Evolutionary conservation across 2,329 filamentous ascomycete genomes (phyloP).

Genomic region (Ramularia endophylla): DNA sequence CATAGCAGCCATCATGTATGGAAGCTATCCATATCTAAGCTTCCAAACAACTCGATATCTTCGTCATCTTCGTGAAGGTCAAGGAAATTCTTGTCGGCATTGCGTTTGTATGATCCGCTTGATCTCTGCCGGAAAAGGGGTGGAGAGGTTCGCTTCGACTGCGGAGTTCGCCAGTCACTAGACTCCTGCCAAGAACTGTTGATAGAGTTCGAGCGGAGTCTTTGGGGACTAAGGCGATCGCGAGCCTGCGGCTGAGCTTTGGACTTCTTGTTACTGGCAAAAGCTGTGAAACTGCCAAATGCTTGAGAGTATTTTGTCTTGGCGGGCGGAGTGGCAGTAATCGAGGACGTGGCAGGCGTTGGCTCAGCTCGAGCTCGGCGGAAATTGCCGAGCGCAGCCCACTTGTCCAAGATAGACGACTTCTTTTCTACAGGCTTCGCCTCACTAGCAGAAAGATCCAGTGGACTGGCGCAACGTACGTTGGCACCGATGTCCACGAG

Average conservation of each 20-base stretch:
- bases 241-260: constrained; percentile 26
- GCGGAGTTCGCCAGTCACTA: constrained; percentile 47
- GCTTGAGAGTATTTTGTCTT: constrained; percentile 30
- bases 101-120: constrained; percentile 15
- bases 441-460: constrained; percentile 28
- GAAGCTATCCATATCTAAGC: constrained; percentile 57
- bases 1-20: neutral
- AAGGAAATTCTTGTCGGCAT: constrained; percentile 34
- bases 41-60: constrained; percentile 92
- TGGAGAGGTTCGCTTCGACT: constrained; percentile 25
- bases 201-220: constrained; percentile 30
- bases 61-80: constrained; percentile 45
- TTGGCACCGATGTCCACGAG: constrained; percentile 51
- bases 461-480: constrained; percentile 33
- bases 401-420: constrained; percentile 64
- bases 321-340: constrained; percentile 28
- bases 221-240: constrained; percentile 20
- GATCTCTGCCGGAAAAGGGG: constrained; percentile 8
- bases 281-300: constrained; percentile 28
- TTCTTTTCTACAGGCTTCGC: constrained; percentile 39
- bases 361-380: constrained; percentile 60
- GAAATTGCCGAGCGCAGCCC: constrained; percentile 80
- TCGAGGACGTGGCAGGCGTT: constrained; percentile 29
- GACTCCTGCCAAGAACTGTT: constrained; percentile 40
- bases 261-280: constrained; percentile 30